Conservation (phyloP, 2,329 filamentous ascomycete genomes). For the Epicoccum nigrum region DNA sequence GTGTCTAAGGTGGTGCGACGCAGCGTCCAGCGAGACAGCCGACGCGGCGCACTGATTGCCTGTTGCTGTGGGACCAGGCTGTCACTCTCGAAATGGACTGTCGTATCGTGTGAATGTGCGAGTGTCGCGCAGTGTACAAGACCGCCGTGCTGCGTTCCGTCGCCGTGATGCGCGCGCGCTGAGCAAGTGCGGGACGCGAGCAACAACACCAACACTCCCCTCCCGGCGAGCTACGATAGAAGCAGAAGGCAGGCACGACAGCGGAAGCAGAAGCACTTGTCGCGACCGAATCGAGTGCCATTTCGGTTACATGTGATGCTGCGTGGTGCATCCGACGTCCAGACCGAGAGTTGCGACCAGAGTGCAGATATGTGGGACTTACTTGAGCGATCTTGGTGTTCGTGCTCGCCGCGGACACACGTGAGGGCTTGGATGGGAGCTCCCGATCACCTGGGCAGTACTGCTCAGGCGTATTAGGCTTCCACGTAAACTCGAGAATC, state of each 20-base stretch:
- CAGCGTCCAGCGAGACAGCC: conserved; percentile 22
- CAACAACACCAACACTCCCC: too few relatives aligned
- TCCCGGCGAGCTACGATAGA: conserved; percentile 20
- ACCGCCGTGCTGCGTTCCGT: conserved; percentile 40
- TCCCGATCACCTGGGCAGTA: too few relatives aligned
- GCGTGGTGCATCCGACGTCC: conserved; percentile 11
- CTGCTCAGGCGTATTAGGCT: conserved; percentile 11
- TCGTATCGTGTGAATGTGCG: conserved; percentile 34
- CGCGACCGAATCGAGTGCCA: conserved; percentile 18
- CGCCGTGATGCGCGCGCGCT: conserved; percentile 35
- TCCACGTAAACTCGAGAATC: conserved; percentile 9
- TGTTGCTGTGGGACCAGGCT: conserved; percentile 45
- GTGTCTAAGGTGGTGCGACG: conserved; percentile 29
- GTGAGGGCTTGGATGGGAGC: conserved; percentile 21
- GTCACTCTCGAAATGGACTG: conserved; percentile 42
- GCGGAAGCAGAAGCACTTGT: conserved; percentile 10
- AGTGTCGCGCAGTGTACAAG: conserved; percentile 34
- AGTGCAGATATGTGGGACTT: conserved; percentile 19
- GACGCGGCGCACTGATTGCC: conserved; percentile 39
- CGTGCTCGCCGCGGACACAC: conserved; percentile 19
- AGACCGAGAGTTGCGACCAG: conserved; percentile 7
- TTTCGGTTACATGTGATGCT: conserved; percentile 1
- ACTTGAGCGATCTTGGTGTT: conserved; percentile 18
- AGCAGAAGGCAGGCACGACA: conserved; percentile 23
- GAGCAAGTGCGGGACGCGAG: conserved; percentile 27